These are phyloP conservation scores for Tinospora cordifolia DNA, from an alignment of 164 flowering plant genomes.

Conservation along the genomic window DNA sequence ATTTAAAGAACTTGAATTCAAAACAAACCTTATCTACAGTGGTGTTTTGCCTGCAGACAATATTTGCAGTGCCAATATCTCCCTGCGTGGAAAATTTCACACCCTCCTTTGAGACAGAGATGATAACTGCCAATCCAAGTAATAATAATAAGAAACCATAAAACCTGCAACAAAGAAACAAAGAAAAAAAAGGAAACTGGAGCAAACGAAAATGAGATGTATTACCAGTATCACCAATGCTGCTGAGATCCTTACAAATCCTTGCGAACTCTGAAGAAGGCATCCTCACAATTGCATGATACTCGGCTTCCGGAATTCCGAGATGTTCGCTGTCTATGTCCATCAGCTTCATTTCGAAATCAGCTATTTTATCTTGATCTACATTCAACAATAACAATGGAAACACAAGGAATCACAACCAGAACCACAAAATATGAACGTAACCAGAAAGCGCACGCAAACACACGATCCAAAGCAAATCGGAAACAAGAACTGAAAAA, in stretches of 20 bases:
- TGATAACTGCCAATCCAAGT: constrained; percentile 46
- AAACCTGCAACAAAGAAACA: neutral
- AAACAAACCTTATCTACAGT: constrained; percentile 65
- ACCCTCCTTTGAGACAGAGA: constrained; percentile 88
- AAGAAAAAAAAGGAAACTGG: neutral
- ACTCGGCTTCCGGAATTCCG: constrained; percentile 88
- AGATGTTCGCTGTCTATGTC: constrained; percentile 93
- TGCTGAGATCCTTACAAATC: constrained; percentile 75
- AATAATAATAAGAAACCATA: neutral
- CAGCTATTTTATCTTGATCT: constrained; percentile 77
- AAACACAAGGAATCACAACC: neutral
- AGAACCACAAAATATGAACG: neutral
- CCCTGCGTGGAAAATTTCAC: constrained; percentile 86
- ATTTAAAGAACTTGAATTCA: neutral
- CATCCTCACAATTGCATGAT: constrained; percentile 82
- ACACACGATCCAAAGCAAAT: neutral
- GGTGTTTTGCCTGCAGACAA: constrained; percentile 72
- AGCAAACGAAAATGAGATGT: neutral
- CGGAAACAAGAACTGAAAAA: neutral
- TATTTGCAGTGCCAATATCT: constrained; percentile 79
- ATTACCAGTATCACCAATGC: constrained; percentile 80
- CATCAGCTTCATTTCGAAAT: constrained; percentile 93
- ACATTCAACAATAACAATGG: neutral
- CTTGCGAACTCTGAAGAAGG: constrained; percentile 76
- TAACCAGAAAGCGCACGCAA: too few relatives aligned